phyloP scores from a whole-genome alignment of 768 basidiomycete genomes.

The Obba rivulosa region DNA sequence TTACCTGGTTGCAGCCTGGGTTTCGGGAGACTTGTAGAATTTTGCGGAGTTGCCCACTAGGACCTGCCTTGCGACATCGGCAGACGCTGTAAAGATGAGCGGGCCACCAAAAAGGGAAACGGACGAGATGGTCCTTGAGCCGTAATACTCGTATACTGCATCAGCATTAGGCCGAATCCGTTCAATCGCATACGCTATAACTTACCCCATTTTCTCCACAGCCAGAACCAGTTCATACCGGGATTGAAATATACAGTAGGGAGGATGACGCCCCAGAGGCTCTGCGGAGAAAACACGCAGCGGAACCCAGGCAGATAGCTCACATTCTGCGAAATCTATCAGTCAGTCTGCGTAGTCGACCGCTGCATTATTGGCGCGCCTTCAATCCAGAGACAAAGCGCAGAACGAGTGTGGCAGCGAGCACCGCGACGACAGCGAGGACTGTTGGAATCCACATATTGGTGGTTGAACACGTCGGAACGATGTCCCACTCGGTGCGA shows the following conservation, averaged over 20 bases:
- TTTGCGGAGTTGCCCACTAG: background rate
- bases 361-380: too few relatives aligned
- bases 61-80: constrained; percentile 3
- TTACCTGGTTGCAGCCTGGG: background rate
- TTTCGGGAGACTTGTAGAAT: background rate
- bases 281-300: background rate
- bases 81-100: constrained; percentile 1
- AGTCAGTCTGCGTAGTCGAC: too few relatives aligned
- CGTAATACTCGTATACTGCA: constrained; percentile 1
- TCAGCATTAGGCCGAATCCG: too few relatives aligned
- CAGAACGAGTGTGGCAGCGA: too few relatives aligned
- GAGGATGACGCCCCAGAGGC: background rate
- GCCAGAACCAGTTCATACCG: constrained; percentile 3
- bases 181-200: background rate
- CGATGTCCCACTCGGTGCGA: too few relatives aligned
- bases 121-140: background rate
- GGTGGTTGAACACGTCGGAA: too few relatives aligned
- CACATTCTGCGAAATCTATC: background rate
- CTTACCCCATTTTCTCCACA: background rate
- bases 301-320: constrained; percentile 1
- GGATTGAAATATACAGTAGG: constrained; percentile 1
- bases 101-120: constrained; percentile 1
- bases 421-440: too few relatives aligned
- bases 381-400: too few relatives aligned
- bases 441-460: too few relatives aligned